Evolutionary conservation across 116 monocot genomes (phyloP), one percentile per base, ranked within the genome.

Genomic region (Posidonia oceanica): DNA sequence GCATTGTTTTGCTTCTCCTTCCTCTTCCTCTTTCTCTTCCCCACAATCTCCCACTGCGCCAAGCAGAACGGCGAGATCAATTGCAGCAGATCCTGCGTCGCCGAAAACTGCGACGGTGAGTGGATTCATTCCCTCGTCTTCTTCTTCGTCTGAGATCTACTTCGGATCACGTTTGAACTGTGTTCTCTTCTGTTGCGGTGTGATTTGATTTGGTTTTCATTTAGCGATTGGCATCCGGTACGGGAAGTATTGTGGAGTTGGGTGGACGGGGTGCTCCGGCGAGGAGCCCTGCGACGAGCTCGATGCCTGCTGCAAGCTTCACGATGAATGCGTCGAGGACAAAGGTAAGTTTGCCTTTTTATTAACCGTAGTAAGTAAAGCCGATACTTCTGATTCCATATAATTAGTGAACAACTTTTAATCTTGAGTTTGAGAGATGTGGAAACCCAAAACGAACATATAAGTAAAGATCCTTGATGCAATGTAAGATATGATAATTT

Each of bases 271-370:
- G 3, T 96, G 96, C 70, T 80, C 83, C 10, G 89, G 91, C 0
- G 92, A 97, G 83, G 81, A 97, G 72, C 97, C 97, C 1, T 97
- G 97, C 38, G 92, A 91, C 62, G 89, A 97, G 23, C 96, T 96
- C 17, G 96, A 97, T 72, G 89, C 83, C 17, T 91, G 89, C 48
- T 97, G 91, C 71, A 85, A 85, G 80, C 39, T 60, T 59, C 97
- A 91, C 39, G 92, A 97, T 39, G 79, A 87, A 37, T 97, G 91
- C 48, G 97, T 97, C 6, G 87, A 79, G 57, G 79, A 82, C 64
- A 87, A 85, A 82, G 87, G 91, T 91, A 22, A 54, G 44, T 48
- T 48, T 29, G 11, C 48, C 48, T 48, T 48, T 10, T 48, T 48
- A 48, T 48, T 12, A 48, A 48, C 12, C 48, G 7, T 48, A 48